phyloP scores from a whole-genome alignment of 352 stramenopile species.

The Phytopythium vexans region DNA sequence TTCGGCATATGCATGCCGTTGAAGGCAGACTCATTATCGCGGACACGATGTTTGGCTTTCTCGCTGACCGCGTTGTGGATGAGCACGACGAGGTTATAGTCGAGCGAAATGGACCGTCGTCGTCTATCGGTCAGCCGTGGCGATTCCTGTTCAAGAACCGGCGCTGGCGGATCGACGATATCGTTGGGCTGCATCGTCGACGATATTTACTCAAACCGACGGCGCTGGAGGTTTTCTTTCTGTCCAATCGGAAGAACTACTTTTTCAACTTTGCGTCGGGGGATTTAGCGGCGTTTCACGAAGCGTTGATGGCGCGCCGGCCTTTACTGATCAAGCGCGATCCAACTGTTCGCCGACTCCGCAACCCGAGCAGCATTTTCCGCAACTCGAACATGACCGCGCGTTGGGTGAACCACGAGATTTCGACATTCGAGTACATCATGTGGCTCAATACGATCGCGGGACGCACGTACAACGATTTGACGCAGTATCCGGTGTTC shows the following conservation, averaged over 20 bases:
- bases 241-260: slow-evolving; percentile 82
- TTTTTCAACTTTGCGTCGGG: slow-evolving; percentile 73
- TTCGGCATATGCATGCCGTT: slow-evolving; percentile 77
- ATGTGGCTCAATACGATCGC: slow-evolving; percentile 91
- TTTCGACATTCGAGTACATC: slow-evolving; percentile 97
- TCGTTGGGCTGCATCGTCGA: slow-evolving; percentile 59
- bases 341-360: slow-evolving; percentile 68
- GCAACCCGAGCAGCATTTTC: slow-evolving; percentile 79
- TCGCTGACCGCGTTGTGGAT: slow-evolving; percentile 65
- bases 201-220: slow-evolving; percentile 83
- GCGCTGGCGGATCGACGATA: slow-evolving; percentile 70
- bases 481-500: slow-evolving; percentile 96
- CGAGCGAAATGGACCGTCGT: slow-evolving; percentile 38
- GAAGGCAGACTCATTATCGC: slow-evolving; percentile 58
- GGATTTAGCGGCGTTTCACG: slow-evolving; percentile 58
- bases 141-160: slow-evolving; percentile 73
- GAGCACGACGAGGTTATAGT: slow-evolving; percentile 66
- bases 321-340: slow-evolving; percentile 66
- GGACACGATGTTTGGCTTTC: slow-evolving; percentile 52
- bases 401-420: slow-evolving; percentile 79
- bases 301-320: slow-evolving; percentile 54
- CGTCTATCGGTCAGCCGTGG: slow-evolving; percentile 41
- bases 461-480: slow-evolving; percentile 88
- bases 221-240: slow-evolving; percentile 78
- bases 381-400: slow-evolving; percentile 67